Base-by-base conservation (phyloP, 1,139 yeast genomes). In the Blastobotrys proliferans region DNA sequence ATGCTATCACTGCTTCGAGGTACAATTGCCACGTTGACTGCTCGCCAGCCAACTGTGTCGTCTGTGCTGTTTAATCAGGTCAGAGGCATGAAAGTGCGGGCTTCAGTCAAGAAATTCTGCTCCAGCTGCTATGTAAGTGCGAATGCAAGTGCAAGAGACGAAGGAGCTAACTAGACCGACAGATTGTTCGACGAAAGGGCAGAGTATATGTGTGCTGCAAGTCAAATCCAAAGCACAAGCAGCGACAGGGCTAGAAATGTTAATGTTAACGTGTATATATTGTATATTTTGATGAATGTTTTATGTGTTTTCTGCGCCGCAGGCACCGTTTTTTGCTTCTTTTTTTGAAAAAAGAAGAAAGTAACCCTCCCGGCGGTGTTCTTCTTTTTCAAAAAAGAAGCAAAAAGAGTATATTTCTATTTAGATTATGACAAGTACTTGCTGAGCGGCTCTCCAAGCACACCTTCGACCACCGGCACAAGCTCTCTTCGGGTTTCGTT, bases 391-490 rank as follows among this genome's bases (percentile, higher is more conserved):
- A n/a, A n/a, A n/a, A n/a, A n/a, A n/a, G n/a, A n/a, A n/a, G n/a
- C n/a, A n/a, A n/a, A n/a, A n/a, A n/a, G n/a, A n/a, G n/a, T n/a
- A n/a, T n/a, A n/a, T n/a, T n/a, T n/a, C n/a, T n/a, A n/a, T n/a
- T n/a, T 29, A 19, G 10, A 17, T 57, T 71, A 87, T 52, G 81
- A 82, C 56, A 92, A 73, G 60, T 90, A 92, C 64, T 94, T 77
- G 60, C 90, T 97, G 51, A 92, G 74, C 36, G 96, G 94, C 64
- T 92, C 99, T 39, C 98, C 98, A 53, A 94, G 73, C 17, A 88
- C 95, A 46, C 78, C 81, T 62, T 92, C 98, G 48, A 92, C 83
- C 9, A 85, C 96, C 56, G 86, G 84, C 4, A 90, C 95, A 52
- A 92, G 74, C n/a, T 95, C 95, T 36, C 81, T 76, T 68, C 97